phyloP scores from a whole-genome alignment of 257 asterid genomes.

The Salvia rosmarinus region DNA sequence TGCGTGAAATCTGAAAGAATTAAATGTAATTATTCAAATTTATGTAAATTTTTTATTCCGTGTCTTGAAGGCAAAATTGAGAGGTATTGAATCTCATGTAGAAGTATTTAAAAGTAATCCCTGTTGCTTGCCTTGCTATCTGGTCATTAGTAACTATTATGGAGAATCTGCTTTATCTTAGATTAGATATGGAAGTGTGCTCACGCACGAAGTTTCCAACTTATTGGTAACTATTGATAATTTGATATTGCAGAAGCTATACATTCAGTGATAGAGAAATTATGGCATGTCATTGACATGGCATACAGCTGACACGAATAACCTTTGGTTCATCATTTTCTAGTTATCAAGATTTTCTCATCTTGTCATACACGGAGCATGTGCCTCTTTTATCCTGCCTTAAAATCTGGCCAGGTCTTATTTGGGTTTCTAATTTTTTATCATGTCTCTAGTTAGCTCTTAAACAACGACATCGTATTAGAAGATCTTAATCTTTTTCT shows the following conservation, averaged over 20 bases:
- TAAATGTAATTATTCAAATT: neutral
- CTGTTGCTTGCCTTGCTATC: neutral
- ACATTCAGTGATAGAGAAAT: constrained; percentile 3
- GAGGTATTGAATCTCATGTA: neutral
- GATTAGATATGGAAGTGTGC: neutral
- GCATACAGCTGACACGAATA: neutral
- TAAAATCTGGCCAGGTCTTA: neutral
- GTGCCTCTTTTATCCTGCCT: neutral
- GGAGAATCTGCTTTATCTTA: neutral
- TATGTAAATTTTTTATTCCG: neutral
- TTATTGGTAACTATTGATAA: neutral
- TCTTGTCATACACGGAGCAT: neutral
- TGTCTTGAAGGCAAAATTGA: neutral
- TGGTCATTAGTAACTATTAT: neutral
- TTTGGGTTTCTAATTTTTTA: constrained; percentile 11
- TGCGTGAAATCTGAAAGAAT: neutral
- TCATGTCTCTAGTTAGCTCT: neutral
- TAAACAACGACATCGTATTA: neutral
- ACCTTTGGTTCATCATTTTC: neutral
- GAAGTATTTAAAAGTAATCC: neutral
- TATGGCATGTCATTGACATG: neutral
- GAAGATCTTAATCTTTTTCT: neutral
- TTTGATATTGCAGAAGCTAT: neutral
- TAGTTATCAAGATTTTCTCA: neutral
- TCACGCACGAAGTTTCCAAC: neutral